Evolutionary conservation across 768 basidiomycete species (phyloP), one percentile per base, ranked within the genome.

Genomic region (Chalciporus pseudorubinellus): DNA sequence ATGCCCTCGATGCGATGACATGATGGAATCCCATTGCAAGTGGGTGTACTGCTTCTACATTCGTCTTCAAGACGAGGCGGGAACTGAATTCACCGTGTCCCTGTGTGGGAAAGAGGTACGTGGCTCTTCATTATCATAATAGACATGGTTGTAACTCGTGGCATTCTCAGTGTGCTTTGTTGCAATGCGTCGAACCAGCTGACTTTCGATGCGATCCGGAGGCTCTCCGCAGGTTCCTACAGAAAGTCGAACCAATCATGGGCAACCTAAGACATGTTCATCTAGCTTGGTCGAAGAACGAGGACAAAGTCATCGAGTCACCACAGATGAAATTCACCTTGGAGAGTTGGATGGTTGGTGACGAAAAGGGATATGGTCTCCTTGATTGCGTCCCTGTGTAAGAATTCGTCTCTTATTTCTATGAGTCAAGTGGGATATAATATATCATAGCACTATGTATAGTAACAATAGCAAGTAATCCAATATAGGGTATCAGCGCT

Each of bases 1-100:
- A 20, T 88, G 86, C 57, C 61, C 74, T 6, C 61, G 63, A 12
- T 88, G 87, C 60, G 69, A 71, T 44, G 81, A 85, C 59, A 72
- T 75, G 59, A 75, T 80, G 31, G 70, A 77, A 36, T 75, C 78
- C 44, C 77, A 76, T 52, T 74, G 77, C 42, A 72, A 69, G 31
- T 76, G 75, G 49, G 65, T 70, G 43, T 87, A 77, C 50, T 65
- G 76, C 44, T 64, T 87, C 47, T 77, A 71, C 46, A 51, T 87
- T 44, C 68, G 69, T 33, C 59, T 87, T 14, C 70, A 80, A 58
- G 85, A 88, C 50, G 74, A 75, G 31, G 61, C 69, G 11, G 76
- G 74, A 4, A 50, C 61, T 4, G 64, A 70, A 29, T 59, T 86
- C 14, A 63, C 70, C 6, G 68, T 85, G 3, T 74, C 77, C 6